Conservation (phyloP, 139 green algal genomes). For the Haematococcus sp. region DNA sequence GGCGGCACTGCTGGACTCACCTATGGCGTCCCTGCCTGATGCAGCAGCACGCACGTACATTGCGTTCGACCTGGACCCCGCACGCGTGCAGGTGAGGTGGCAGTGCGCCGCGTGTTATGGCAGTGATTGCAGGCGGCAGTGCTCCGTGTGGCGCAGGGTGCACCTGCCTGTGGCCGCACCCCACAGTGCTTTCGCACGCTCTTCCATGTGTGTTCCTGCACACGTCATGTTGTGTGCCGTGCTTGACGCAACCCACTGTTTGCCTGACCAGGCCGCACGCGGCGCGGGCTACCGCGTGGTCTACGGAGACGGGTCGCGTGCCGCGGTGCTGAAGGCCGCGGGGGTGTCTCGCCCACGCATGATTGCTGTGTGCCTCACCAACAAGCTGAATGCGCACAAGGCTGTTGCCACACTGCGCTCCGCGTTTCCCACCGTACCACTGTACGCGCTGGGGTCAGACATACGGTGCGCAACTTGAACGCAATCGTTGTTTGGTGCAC, state of each 20-base stretch:
- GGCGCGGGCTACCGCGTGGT: constrained; percentile 42
- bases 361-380: constrained; percentile 71
- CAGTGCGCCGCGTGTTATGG: constrained; percentile 18
- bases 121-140: too few relatives aligned
- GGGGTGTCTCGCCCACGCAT: constrained; percentile 67
- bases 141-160: neutral
- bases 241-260: neutral
- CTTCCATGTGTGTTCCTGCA: neutral
- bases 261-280: constrained; percentile 4
- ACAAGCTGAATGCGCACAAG: constrained; percentile 23
- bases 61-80: constrained; percentile 78
- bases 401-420: constrained; percentile 59
- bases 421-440: constrained; percentile 67
- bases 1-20: constrained; percentile 82
- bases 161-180: neutral
- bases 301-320: constrained; percentile 72
- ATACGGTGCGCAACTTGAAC: constrained; percentile 31
- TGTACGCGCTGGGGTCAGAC: constrained; percentile 78
- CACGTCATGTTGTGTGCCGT: neutral
- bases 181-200: neutral
- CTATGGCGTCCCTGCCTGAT: constrained; percentile 35
- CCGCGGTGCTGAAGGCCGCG: constrained; percentile 71
- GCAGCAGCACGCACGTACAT: constrained; percentile 61
- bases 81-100: constrained; percentile 53
- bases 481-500: too few relatives aligned